Conservation (phyloP, 2,329 filamentous ascomycete species). For the Grosmannia serpens region DNA sequence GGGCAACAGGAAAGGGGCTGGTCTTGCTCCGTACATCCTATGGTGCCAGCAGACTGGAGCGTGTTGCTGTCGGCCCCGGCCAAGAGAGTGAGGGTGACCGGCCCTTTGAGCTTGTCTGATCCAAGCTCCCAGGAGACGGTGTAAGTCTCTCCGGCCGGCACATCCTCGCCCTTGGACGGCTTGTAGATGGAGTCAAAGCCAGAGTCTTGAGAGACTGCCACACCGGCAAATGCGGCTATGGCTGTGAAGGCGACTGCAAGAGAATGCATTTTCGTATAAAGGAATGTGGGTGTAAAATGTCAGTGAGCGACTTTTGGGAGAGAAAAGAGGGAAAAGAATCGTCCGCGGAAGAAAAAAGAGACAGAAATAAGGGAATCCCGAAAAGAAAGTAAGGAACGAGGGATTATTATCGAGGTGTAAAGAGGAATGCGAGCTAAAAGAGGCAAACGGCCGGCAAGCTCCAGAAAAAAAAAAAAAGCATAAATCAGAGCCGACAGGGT, state of each 20-base stretch:
- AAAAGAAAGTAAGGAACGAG: neutral
- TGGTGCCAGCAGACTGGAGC: slow-evolving; percentile 15
- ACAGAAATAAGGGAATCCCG: neutral
- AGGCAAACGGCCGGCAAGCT: neutral
- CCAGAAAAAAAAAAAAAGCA: neutral
- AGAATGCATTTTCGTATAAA: neutral
- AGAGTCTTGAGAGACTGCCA: slow-evolving; percentile 32
- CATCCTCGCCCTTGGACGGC: slow-evolving; percentile 27
- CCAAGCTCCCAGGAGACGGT: slow-evolving; percentile 37
- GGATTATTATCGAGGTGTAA: neutral
- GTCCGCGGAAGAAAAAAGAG: neutral
- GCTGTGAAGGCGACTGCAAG: neutral
- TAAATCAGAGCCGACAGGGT: neutral
- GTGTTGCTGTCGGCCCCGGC: slow-evolving; percentile 34
- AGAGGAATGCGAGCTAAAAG: neutral
- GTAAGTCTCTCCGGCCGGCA: slow-evolving; percentile 36
- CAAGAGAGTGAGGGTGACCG: slow-evolving; percentile 41
- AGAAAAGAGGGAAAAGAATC: neutral
- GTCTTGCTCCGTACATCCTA: neutral
- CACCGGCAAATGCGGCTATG: neutral
- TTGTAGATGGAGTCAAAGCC: slow-evolving; percentile 42
- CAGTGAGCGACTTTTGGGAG: too few species aligned
- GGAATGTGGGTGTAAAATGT: too few species aligned
- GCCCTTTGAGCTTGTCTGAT: slow-evolving; percentile 23
- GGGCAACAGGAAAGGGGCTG: neutral